Evolutionary conservation across 495 filamentous ascomycete genomes (phyloP), one percentile per base, ranked within the genome.

Genomic region (Bathelium albidoporum): DNA sequence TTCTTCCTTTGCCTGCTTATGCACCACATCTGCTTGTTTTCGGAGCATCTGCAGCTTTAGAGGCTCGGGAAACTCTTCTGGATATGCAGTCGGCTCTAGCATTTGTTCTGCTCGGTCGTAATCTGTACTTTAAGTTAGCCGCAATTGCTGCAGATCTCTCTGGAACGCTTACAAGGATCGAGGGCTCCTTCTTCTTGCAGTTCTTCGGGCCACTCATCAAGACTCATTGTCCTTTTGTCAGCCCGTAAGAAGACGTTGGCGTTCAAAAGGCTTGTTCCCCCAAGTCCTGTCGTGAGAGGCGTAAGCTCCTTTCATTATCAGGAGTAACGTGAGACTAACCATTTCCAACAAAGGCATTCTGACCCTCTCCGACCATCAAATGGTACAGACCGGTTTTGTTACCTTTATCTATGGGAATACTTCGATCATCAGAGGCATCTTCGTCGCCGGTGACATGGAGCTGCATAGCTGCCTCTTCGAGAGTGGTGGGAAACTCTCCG

Each of bases 241-340:
- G 82, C 82, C 67, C 81, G 77, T 43, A 87, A 75, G 59, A 86
- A 88, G 7, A 88, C 83, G 71, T 87, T 87, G 2, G 85, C 82
- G 64, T 88, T 88, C 29, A 88, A 78, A 4, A 89, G 73, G 66
- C 81, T 85, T 22, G 83, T 84, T 22, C 83, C 85, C 39, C 84
- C 86, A 32, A 88, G 82, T 4, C 81, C 82, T 55, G 20, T 28
- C 9, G 20, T 83, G 58, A 11, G 24, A 32, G 32, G 58, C 34
- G 0, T 61, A 61, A 39, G 63, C 61, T 32, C 29, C 26, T 29
- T 34, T 29, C 22, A 36, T 3, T 18, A 34, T 5, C 2, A 29
- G 52, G n/a, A 16, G 34, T 32, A 28, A 24, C n/a, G n/a, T n/a
- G n/a, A 36, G 44, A 72, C 75, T 60, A 69, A 84, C 85, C 85